A percentile compares a stretch with the other conserved stretches of the same genome.
These are phyloP conservation scores for Huiozyma sinensis DNA, from an alignment of 805 yeast species.

Conservation along the genomic window DNA sequence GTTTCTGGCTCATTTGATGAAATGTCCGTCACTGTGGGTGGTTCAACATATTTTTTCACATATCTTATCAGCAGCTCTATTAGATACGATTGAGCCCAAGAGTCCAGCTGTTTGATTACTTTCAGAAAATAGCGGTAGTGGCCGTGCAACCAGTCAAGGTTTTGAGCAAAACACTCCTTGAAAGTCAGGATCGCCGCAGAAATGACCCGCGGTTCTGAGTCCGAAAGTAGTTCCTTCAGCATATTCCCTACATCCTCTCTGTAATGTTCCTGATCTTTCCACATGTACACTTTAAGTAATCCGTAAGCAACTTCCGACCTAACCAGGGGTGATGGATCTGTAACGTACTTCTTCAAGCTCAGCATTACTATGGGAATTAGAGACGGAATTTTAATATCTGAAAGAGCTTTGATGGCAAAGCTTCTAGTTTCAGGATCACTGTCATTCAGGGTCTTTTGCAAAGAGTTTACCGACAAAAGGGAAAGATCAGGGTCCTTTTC, in stretches of 20 bases:
- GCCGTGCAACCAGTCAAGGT: conserved; percentile 60
- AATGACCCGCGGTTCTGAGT: conserved; percentile 55
- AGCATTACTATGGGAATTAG: conserved; percentile 69
- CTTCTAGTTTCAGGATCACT: conserved; percentile 58
- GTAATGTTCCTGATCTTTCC: conserved; percentile 28
- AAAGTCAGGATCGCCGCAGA: conserved; percentile 55
- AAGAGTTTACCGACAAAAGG: conserved; percentile 77
- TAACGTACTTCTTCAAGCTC: conserved; percentile 55
- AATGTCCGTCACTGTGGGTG: conserved; percentile 36
- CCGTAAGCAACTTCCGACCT: conserved; percentile 73
- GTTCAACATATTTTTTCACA: conserved; percentile 46
- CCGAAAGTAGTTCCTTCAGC: conserved; percentile 49
- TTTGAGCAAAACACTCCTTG: conserved; percentile 41
- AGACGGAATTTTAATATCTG: conserved; percentile 75
- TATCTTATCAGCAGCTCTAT: conserved; percentile 61
- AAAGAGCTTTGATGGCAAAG: conserved; percentile 64
- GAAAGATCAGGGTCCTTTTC: conserved; percentile 85
- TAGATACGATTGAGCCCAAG: conserved; percentile 54
- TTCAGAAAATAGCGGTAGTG: conserved; percentile 50
- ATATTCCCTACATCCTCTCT: conserved; percentile 39
- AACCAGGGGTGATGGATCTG: conserved; percentile 69
- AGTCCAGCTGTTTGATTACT: conserved; percentile 45
- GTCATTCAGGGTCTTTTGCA: conserved; percentile 73
- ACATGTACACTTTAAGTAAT: conserved; percentile 43
- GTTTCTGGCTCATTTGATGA: conserved; percentile 16